phyloP scores from a whole-genome alignment of 73 alveolate species.

The Tetrahymena borealis region DNA sequence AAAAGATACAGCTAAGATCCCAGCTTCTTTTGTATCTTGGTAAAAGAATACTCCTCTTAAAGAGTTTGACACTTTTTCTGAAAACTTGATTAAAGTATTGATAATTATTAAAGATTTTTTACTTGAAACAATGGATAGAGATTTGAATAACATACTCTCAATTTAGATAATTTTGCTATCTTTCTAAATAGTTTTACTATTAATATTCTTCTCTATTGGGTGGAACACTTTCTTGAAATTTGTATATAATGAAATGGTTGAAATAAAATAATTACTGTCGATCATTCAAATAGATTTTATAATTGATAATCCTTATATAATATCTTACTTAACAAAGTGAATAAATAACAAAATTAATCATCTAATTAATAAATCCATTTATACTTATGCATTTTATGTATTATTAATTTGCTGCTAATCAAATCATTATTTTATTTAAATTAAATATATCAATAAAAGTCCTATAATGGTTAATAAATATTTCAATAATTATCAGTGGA shows the following conservation, averaged over 20 bases:
- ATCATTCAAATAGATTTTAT: not conserved
- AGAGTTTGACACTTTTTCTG: not conserved
- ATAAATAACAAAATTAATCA: too few relatives aligned
- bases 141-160: not conserved
- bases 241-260: not conserved
- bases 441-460: too few relatives aligned
- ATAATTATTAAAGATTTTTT: not conserved
- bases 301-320: not conserved
- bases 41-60: not conserved
- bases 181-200: not conserved
- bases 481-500: too few relatives aligned
- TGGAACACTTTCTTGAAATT: not conserved
- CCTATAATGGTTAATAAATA: too few relatives aligned
- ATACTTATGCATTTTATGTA: too few relatives aligned
- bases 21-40: not conserved
- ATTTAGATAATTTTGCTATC: not conserved
- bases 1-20: not conserved
- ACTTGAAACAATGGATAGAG: not conserved
- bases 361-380: too few relatives aligned
- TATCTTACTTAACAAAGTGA: not conserved
- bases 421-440: too few relatives aligned
- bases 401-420: too few relatives aligned
- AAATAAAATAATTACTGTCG: not conserved
- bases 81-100: not conserved
- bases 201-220: not conserved